phyloP scores from a whole-genome alignment of 1,284 basidiomycete genomes.

The Malassezia arunalokei region DNA sequence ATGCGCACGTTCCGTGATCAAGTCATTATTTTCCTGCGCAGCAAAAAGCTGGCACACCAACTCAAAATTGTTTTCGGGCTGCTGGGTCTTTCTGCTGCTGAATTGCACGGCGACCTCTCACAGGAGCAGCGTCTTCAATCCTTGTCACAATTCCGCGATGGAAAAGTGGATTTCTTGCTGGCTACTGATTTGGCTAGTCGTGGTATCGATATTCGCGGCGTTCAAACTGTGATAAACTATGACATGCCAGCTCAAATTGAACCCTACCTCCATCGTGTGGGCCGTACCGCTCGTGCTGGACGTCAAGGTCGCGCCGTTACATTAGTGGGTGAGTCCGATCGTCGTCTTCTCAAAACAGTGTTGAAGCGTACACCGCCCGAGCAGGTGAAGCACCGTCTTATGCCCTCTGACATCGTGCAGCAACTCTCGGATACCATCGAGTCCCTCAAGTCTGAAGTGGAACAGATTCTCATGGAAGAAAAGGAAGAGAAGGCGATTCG shows the following conservation, averaged over 20 bases:
- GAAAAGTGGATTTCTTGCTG: conserved; percentile 73
- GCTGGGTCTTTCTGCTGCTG: conserved; percentile 72
- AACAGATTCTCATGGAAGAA: conserved; percentile 75
- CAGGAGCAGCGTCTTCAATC: conserved; percentile 85
- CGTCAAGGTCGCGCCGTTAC: conserved; percentile 86
- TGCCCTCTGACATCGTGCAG: conserved; percentile 65
- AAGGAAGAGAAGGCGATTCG: conserved; percentile 72
- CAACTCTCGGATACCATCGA: conserved; percentile 64
- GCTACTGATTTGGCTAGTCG: conserved; percentile 91
- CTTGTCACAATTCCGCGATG: conserved; percentile 73
- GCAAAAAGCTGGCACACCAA: conserved; percentile 92
- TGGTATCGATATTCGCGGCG: conserved; percentile 90
- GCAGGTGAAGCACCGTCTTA: conserved; percentile 74
- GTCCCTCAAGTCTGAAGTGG: conserved; percentile 64
- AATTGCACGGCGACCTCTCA: conserved; percentile 84
- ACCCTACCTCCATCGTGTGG: conserved; percentile 90
- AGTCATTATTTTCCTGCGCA: conserved; percentile 84
- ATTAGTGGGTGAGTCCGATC: conserved; percentile 85
- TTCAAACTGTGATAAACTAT: conserved; percentile 91
- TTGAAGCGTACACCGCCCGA: conserved; percentile 78
- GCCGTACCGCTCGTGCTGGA: conserved; percentile 88
- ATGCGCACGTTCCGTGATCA: conserved; percentile 70
- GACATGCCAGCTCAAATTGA: conserved; percentile 90
- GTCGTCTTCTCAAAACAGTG: conserved; percentile 88
- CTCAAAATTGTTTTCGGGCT: conserved; percentile 84